phyloP scores from a whole-genome alignment of 1,284 basidiomycete species.

The Heliocybe sulcata region DNA sequence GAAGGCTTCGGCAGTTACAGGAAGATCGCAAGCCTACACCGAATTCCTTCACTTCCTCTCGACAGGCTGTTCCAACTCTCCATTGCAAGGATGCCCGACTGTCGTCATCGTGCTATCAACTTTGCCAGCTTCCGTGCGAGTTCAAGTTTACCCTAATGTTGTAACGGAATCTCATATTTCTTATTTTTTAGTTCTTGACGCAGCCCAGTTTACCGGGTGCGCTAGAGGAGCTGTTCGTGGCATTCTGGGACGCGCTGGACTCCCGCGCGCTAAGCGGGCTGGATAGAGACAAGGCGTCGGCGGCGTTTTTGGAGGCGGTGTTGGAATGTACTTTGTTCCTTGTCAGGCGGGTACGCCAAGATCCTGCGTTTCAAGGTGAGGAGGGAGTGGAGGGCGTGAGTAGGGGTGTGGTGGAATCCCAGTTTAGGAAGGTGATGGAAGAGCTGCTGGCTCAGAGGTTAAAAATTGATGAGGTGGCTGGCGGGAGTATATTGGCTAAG shows the following conservation, averaged over 20 bases:
- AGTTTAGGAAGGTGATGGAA: constrained; percentile 42
- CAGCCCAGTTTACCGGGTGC: constrained; percentile 10
- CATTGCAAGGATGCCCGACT: constrained; percentile 69
- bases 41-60: constrained; percentile 73
- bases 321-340: constrained; percentile 66
- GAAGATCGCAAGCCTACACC: constrained; percentile 45
- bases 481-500: constrained; percentile 36
- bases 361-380: constrained; percentile 10
- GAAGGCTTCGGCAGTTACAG: constrained; percentile 9
- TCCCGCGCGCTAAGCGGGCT: constrained; percentile 53
- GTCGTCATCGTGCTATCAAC: constrained; percentile 76
- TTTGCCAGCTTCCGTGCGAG: constrained; percentile 53
- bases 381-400: constrained; percentile 10
- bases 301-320: constrained; percentile 62
- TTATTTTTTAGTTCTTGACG: constrained; percentile 6
- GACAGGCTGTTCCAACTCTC: constrained; percentile 70
- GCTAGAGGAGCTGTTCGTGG: constrained; percentile 49
- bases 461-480: constrained; percentile 37
- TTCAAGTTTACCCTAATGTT: constrained; percentile 6
- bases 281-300: constrained; percentile 38
- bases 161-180: constrained; percentile 10
- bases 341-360: constrained; percentile 29
- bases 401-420: constrained; percentile 31
- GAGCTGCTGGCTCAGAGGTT: constrained; percentile 34
- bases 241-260: constrained; percentile 75